These are phyloP conservation scores for Pisolithus orientalis DNA, from an alignment of 768 basidiomycete species.

Conservation along the genomic window DNA sequence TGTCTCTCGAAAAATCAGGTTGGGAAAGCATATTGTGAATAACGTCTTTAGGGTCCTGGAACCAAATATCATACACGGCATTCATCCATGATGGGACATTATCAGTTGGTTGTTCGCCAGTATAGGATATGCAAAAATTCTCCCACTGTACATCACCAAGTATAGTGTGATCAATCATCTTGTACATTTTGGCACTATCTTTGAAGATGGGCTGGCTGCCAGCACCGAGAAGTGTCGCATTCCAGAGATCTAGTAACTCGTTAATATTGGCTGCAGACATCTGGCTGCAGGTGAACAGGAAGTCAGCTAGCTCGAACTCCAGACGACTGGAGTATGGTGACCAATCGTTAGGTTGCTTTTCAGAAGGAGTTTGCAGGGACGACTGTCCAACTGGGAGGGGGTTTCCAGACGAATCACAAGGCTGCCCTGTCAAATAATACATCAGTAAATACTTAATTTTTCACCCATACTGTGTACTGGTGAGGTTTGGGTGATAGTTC, in stretches of 20 bases:
- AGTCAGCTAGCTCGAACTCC: slow-evolving; percentile 2
- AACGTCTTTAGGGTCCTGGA: too few relatives aligned
- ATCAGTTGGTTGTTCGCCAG: too few relatives aligned
- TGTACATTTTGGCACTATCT: slow-evolving; percentile 14
- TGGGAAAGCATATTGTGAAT: too few relatives aligned
- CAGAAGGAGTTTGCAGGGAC: background rate
- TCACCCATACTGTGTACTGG: background rate
- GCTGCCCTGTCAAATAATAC: background rate
- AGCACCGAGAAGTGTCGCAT: slow-evolving; percentile 3
- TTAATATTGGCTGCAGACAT: slow-evolving; percentile 21
- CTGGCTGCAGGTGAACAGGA: slow-evolving; percentile 10
- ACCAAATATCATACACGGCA: too few relatives aligned
- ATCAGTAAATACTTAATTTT: background rate
- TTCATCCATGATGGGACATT: too few relatives aligned
- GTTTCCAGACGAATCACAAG: background rate
- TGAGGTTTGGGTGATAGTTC: slow-evolving; percentile 5
- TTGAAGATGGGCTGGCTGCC: slow-evolving; percentile 13
- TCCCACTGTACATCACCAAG: slow-evolving; percentile 12
- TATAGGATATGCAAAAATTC: too few relatives aligned
- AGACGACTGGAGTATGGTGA: background rate
- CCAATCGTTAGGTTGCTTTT: background rate
- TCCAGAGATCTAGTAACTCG: slow-evolving; percentile 20
- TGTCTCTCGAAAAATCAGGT: too few relatives aligned
- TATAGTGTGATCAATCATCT: slow-evolving; percentile 19
- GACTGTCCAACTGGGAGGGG: slow-evolving; percentile 6